A percentile compares a stretch with the other conserved stretches of the same genome.
Evolutionary conservation across 192 early-diverging fungal species (phyloP).

Genomic region (Coemansia guatemalensis): DNA sequence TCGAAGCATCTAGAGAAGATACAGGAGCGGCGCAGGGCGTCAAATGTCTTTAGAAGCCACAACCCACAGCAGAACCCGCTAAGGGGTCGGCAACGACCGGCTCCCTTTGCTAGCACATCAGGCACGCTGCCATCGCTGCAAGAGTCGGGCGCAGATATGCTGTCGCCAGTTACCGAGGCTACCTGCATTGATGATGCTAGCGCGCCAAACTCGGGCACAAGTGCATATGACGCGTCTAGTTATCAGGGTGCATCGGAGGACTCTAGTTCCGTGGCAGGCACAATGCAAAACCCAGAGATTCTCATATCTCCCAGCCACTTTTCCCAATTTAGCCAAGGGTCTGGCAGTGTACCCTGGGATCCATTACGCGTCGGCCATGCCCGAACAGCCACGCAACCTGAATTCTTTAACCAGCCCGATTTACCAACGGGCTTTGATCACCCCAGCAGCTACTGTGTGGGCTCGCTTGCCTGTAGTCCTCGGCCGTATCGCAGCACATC

Average conservation of each 20-base stretch:
- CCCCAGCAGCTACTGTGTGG: slow-evolving; percentile 37
- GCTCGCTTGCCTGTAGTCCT: slow-evolving; percentile 2
- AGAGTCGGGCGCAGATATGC: slow-evolving; percentile 20
- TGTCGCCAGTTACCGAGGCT: slow-evolving; percentile 37
- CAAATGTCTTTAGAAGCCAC: slow-evolving; percentile 26
- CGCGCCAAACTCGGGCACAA: slow-evolving; percentile 6
- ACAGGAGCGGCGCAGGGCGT: slow-evolving; percentile 46
- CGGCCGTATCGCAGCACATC: slow-evolving; percentile 37
- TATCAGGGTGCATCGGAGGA: not conserved
- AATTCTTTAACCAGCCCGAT: not conserved
- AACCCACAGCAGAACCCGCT: slow-evolving; percentile 8
- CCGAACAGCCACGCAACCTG: not conserved
- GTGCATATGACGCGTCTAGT: not conserved
- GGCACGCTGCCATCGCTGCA: slow-evolving; percentile 7
- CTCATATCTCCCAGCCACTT: too few relatives aligned
- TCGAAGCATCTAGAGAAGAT: slow-evolving; percentile 51
- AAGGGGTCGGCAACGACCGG: not conserved
- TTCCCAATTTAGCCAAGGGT: not conserved
- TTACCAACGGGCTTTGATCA: not conserved
- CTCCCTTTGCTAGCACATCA: not conserved
- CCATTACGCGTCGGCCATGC: not conserved
- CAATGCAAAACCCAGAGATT: too few relatives aligned
- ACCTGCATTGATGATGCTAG: slow-evolving; percentile 22
- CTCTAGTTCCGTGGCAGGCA: not conserved
- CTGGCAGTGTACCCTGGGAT: slow-evolving; percentile 17